phyloP scores from a whole-genome alignment of 1,284 basidiomycete genomes.

The Inonotus hispidus region DNA sequence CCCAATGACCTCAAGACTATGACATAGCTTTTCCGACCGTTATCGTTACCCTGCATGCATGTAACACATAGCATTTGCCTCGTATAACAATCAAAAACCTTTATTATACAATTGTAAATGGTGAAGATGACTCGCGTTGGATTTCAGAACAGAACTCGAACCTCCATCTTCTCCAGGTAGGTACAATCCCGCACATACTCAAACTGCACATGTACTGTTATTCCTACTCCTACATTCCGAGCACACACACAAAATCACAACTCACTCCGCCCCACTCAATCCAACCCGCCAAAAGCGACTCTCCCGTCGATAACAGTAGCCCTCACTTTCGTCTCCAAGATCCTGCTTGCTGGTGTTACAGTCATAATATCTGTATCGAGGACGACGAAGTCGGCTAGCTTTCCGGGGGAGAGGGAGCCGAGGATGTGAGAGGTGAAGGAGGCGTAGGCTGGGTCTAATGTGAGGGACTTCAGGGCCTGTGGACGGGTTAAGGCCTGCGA shows the following conservation, averaged over 20 bases:
- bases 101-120: too few relatives aligned
- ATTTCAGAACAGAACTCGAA: too few relatives aligned
- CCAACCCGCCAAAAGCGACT: slow-evolving; percentile 49
- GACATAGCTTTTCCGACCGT: too few relatives aligned
- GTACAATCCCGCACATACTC: too few relatives aligned
- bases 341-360: slow-evolving; percentile 45
- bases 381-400: slow-evolving; percentile 83
- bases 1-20: too few relatives aligned
- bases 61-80: not conserved
- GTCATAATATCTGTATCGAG: slow-evolving; percentile 78
- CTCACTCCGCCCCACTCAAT: not conserved
- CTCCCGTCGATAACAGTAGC: slow-evolving; percentile 73
- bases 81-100: too few relatives aligned
- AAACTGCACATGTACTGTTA: not conserved
- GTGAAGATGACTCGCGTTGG: too few relatives aligned
- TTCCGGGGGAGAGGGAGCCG: slow-evolving; percentile 67
- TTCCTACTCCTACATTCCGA: not conserved
- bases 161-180: too few relatives aligned
- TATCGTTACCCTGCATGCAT: not conserved
- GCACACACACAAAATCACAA: too few relatives aligned
- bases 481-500: slow-evolving; percentile 65
- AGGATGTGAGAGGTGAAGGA: slow-evolving; percentile 69
- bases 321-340: slow-evolving; percentile 48
- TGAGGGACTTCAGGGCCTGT: slow-evolving; percentile 82
- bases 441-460: slow-evolving; percentile 81